These are phyloP conservation scores for Globisporangium middletonii DNA, from an alignment of 352 stramenopile genomes.

Conservation along the genomic window DNA sequence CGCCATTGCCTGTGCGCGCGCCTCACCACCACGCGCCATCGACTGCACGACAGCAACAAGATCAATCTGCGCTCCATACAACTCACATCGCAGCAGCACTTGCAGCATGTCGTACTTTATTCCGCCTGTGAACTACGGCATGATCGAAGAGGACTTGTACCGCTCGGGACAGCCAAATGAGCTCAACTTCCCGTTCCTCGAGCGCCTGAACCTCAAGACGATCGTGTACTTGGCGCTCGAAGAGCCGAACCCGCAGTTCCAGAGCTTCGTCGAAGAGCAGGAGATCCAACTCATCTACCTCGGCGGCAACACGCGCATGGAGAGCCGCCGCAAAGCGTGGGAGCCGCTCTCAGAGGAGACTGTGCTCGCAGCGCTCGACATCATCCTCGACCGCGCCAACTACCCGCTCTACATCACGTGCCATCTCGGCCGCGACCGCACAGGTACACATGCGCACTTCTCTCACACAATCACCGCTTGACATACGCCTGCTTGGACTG, in stretches of 20 bases:
- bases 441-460: constrained; percentile 30
- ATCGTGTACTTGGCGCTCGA: constrained; percentile 91
- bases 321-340: constrained; percentile 83
- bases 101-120: constrained; percentile 87
- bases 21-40: not conserved
- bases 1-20: no score
- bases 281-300: constrained; percentile 87
- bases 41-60: not conserved
- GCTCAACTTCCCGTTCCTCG: constrained; percentile 91
- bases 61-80: not conserved
- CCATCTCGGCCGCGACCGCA: constrained; percentile 86
- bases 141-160: constrained; percentile 91
- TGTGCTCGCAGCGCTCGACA: constrained; percentile 84
- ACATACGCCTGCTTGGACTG: no score
- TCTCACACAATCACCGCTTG: no score
- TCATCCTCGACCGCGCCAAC: constrained; percentile 86
- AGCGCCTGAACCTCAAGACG: constrained; percentile 85
- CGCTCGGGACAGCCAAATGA: constrained; percentile 88
- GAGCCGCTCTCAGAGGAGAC: constrained; percentile 86
- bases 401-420: constrained; percentile 91
- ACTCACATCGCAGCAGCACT: not conserved
- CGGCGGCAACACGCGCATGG: constrained; percentile 84
- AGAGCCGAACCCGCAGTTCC: constrained; percentile 86
- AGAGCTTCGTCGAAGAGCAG: constrained; percentile 89
- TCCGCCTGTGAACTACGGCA: constrained; percentile 90